Evolutionary conservation across 2,329 filamentous ascomycete genomes (phyloP), one percentile per base, ranked within the genome.

Genomic region (Fusarium sp.): DNA sequence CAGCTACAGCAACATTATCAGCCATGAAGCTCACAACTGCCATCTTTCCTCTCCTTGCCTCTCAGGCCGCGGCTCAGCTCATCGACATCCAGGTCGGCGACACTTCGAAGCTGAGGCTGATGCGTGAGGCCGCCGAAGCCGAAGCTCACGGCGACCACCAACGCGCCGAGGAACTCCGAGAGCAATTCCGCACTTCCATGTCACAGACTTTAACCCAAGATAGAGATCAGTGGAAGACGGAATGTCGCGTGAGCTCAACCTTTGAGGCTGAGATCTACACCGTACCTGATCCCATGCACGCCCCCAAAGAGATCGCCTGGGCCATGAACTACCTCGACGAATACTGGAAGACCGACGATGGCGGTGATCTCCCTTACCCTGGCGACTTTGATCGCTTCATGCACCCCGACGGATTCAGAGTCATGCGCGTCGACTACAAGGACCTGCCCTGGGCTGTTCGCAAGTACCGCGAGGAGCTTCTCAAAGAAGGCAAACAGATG

Each of bases 371-470:
- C 33, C 65, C 65, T 7, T 69, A 69, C 13, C 65, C 61, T 3
- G 66, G 66, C 0, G 66, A 69, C 20, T 69, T 69, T 6, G 52
- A 57, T 13, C 40, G 48, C 6, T 69, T 63, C 17, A 62, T 69
- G 66, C 65, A 69, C 8, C 57, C 48, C 1, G 48, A 58, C 5
- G 66, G 66, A 2, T 69, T 69, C n/a, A 62, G 65, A 5, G 48
- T 69, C 3, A 54, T 69, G 10, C 55, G 51, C 1, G 39, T 20
- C 11, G 55, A 69, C 17, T 69, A 63, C 17, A 49, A 69, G 15
- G 20, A 69, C 8, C 31, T 69, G 0, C 65, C 66, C 1, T 69
- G 65, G 66, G 51, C 66, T 49, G 66, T 69, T 17, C 61, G 66
- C 22, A 57, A 69, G 24, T 61, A 53, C 3, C 45, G 54, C 13